These are phyloP conservation scores for Pseudevernia furfuracea DNA, from an alignment of 495 filamentous ascomycete species.

Conservation along the genomic window DNA sequence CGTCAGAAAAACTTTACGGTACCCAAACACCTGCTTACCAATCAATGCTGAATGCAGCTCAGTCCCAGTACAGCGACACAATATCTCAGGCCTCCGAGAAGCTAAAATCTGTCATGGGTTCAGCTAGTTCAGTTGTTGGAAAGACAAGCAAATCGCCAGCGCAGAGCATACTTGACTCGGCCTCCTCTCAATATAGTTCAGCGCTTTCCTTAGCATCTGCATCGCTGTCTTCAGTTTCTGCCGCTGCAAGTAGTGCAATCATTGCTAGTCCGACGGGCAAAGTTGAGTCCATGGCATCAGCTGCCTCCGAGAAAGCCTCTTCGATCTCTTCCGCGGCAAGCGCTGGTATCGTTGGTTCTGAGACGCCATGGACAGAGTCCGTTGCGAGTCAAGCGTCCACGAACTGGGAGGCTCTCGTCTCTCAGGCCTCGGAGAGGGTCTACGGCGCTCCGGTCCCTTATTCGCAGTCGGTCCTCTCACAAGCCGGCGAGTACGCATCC, in stretches of 20 bases:
- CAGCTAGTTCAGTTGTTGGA: slow-evolving; percentile 40
- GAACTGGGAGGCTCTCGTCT: slow-evolving; percentile 62
- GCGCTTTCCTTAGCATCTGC: slow-evolving; percentile 45
- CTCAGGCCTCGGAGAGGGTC: slow-evolving; percentile 59
- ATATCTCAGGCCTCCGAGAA: slow-evolving; percentile 44
- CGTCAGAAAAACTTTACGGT: slow-evolving; percentile 29
- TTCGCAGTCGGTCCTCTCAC: slow-evolving; percentile 45
- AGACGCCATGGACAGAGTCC: slow-evolving; percentile 39
- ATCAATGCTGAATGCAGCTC: slow-evolving; percentile 39
- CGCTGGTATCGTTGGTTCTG: slow-evolving; percentile 37
- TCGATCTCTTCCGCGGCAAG: slow-evolving; percentile 34
- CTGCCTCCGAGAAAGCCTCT: slow-evolving; percentile 30
- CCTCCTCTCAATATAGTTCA: slow-evolving; percentile 41
- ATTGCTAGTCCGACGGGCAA: slow-evolving; percentile 42
- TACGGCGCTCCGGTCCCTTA: slow-evolving; percentile 68
- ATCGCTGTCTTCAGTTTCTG: slow-evolving; percentile 44
- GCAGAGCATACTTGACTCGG: slow-evolving; percentile 39
- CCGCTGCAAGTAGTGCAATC: slow-evolving; percentile 41
- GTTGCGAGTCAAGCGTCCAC: slow-evolving; percentile 45
- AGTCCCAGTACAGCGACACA: slow-evolving; percentile 39
- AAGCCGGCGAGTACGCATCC: slow-evolving; percentile 49
- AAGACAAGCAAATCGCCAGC: slow-evolving; percentile 37
- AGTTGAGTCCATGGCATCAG: slow-evolving; percentile 37
- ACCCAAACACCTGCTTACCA: slow-evolving; percentile 35
- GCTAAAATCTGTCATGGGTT: slow-evolving; percentile 39